phyloP scores from a whole-genome alignment of 129 eudicot species.

The Scalesia atractyloides region DNA sequence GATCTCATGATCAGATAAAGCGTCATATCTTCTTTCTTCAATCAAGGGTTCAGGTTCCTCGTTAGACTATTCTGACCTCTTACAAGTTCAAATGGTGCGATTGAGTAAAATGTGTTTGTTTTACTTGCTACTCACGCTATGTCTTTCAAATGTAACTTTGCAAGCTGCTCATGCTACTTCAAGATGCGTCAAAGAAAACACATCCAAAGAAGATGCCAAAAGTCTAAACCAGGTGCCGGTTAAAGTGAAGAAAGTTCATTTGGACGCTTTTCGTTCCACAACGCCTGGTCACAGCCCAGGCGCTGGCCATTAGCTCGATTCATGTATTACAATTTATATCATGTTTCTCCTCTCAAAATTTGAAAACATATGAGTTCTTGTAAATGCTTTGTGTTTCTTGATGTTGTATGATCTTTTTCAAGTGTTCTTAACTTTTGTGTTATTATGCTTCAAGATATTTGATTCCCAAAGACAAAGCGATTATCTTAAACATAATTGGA shows the following conservation, averaged over 20 bases:
- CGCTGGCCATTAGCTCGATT: constrained; percentile 42
- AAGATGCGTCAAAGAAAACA: neutral
- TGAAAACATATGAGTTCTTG: neutral
- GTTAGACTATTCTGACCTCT: neutral
- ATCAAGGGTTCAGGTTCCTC: neutral
- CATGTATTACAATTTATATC: neutral
- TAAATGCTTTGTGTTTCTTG: neutral
- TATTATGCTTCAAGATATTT: constrained; percentile 6
- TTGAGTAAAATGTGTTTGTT: constrained; percentile 20
- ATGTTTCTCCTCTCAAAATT: neutral
- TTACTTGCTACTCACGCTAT: constrained; percentile 26
- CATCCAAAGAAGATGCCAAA: neutral
- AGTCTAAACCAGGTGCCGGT: constrained; percentile 2
- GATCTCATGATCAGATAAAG: constrained; percentile 10
- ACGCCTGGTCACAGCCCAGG: constrained; percentile 65
- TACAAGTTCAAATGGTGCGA: constrained; percentile 1
- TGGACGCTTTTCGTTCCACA: constrained; percentile 54
- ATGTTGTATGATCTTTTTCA: neutral
- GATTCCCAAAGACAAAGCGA: neutral
- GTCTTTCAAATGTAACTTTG: constrained; percentile 25
- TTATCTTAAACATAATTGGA: neutral
- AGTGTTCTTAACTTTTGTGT: neutral
- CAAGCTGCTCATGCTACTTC: constrained; percentile 7
- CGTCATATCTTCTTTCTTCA: constrained; percentile 14
- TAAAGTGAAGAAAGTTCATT: constrained; percentile 14